Conservation (phyloP, 495 filamentous ascomycete genomes). For the Hyaloscypha hepaticicola region DNA sequence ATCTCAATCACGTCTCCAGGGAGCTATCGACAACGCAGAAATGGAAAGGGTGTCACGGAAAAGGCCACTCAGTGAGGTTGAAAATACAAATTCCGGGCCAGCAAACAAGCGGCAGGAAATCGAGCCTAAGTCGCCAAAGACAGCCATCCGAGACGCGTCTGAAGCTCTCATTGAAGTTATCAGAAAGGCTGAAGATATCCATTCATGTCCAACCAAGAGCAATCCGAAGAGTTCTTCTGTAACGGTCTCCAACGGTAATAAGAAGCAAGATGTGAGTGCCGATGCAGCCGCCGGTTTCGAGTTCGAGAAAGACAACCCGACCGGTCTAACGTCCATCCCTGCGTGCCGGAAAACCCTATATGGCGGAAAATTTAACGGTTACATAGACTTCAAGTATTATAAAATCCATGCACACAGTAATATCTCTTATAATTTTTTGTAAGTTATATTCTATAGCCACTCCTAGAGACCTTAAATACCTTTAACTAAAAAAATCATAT, state of each 20-base stretch:
- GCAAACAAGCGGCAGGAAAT: constrained; percentile 1
- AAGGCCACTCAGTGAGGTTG: not conserved
- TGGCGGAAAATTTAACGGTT: no score
- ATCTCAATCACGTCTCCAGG: no score
- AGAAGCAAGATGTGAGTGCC: not conserved
- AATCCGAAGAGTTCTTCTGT: no score
- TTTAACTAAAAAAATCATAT: no score
- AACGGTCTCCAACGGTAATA: not conserved
- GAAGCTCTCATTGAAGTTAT: constrained; percentile 10
- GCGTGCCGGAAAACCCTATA: no score
- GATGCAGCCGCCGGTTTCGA: not conserved
- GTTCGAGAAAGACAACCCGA: not conserved
- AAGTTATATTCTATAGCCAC: no score
- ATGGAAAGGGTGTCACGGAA: not conserved
- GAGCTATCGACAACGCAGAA: no score
- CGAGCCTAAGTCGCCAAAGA: not conserved
- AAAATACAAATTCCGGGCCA: not conserved
- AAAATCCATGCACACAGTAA: no score
- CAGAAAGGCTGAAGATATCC: not conserved
- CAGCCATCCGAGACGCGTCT: constrained; percentile 7
- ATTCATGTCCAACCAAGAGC: not conserved
- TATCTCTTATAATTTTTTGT: no score
- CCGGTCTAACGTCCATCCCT: no score
- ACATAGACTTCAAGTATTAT: no score
- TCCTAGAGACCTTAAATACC: no score